Conservation (phyloP, 225 moss, liverwort and hornwort genomes). For the Thuidium tamariscinum region DNA sequence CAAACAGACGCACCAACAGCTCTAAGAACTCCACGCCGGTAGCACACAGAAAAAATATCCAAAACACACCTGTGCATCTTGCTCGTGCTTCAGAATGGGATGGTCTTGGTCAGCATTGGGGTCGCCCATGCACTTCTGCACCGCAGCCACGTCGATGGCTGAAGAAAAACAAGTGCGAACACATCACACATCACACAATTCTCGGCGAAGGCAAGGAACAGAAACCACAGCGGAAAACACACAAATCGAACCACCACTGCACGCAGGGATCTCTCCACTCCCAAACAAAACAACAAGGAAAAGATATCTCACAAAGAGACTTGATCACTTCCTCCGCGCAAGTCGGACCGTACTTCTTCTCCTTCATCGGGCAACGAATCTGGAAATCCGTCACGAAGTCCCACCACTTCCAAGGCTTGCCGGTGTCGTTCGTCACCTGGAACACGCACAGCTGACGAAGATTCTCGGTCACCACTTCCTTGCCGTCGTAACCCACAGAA, state of each 20-base stretch:
- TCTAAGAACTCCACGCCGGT: background rate
- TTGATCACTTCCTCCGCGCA: conserved; percentile 57
- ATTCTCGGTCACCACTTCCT: conserved; percentile 70
- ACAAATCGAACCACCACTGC: fast-evolving
- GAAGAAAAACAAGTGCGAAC: background rate
- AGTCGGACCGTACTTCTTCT: conserved; percentile 37
- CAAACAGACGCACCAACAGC: background rate
- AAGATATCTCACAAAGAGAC: conserved; percentile 22
- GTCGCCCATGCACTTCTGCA: conserved; percentile 66
- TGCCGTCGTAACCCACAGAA: conserved; percentile 59
- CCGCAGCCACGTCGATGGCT: conserved; percentile 26
- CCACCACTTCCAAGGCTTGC: conserved; percentile 76
- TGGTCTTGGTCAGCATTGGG: conserved; percentile 40
- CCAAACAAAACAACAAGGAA: background rate
- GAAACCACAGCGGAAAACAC: too few relatives aligned
- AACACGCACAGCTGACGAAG: conserved; percentile 71
- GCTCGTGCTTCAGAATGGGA: conserved; percentile 56
- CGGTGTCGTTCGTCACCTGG: conserved; percentile 23
- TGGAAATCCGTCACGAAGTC: conserved; percentile 83
- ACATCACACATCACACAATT: background rate
- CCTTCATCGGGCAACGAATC: conserved; percentile 78
- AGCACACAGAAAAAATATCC: background rate
- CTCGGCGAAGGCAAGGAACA: fast-evolving
- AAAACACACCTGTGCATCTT: conserved; percentile 44
- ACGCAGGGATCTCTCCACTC: too few relatives aligned